Evolutionary conservation across 176 grass and related monocot genomes (phyloP).

Genomic region (Oryza glumipatula): DNA sequence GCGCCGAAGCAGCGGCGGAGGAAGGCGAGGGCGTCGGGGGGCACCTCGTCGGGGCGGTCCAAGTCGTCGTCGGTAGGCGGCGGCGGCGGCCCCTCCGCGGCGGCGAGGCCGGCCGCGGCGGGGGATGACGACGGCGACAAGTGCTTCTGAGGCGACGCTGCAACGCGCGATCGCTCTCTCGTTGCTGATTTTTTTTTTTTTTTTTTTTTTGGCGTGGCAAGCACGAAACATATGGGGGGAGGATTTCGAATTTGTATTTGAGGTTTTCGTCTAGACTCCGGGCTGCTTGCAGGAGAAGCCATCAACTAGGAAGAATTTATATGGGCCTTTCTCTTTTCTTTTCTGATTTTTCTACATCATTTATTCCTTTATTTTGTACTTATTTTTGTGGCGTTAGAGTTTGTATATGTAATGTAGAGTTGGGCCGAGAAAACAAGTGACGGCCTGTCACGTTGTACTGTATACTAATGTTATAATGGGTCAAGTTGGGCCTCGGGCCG

Average conservation of each 20-base stretch:
- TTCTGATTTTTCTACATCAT: background rate
- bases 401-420: background rate
- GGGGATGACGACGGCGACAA: slow-evolving; percentile 34
- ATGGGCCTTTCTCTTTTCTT: background rate
- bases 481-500: background rate
- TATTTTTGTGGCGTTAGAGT: background rate
- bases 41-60: slow-evolving; percentile 41
- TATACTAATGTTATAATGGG: background rate
- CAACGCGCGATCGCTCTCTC: background rate
- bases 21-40: slow-evolving; percentile 43
- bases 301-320: background rate
- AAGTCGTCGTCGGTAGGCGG: slow-evolving; percentile 44
- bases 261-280: background rate
- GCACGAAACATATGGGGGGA: background rate
- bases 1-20: slow-evolving; percentile 54
- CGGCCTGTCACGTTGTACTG: background rate
- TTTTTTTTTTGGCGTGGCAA: background rate
- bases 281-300: background rate
- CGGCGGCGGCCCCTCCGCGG: slow-evolving; percentile 24
- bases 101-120: background rate
- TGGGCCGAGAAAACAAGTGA: slow-evolving; percentile 2
- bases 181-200: background rate
- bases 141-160: background rate
- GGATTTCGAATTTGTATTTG: slow-evolving; percentile 23
- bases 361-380: slow-evolving; percentile 19